Conservation (phyloP, 129 eudicot species). For the Artemisia argyi region DNA sequence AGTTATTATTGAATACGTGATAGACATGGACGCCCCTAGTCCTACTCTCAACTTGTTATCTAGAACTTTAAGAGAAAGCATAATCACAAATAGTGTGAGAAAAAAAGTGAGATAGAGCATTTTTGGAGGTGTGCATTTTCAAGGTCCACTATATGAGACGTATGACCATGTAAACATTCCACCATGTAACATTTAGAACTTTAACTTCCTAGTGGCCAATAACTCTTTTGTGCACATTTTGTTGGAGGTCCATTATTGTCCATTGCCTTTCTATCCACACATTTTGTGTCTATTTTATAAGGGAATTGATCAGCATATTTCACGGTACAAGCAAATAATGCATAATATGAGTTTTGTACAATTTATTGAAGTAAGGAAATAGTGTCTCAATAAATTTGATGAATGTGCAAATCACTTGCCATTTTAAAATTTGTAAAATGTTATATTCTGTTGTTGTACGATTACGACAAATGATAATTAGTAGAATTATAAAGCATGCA, state of each 20-base stretch:
- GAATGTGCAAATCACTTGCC: no score
- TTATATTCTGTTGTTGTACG: not conserved
- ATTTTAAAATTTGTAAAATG: no score
- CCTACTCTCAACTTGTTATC: conserved; percentile 18
- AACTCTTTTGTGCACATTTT: conserved; percentile 19
- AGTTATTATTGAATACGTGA: not conserved
- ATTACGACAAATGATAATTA: not conserved
- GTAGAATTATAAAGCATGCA: no score
- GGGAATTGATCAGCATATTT: no score
- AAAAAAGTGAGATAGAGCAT: conserved; percentile 27
- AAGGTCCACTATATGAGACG: conserved; percentile 27
- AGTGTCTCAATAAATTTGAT: no score
- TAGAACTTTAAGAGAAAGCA: conserved; percentile 19
- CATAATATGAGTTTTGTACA: no score
- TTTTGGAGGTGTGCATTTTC: conserved; percentile 27
- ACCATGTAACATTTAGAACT: conserved; percentile 23
- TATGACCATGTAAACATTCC: conserved; percentile 25
- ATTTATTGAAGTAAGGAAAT: no score
- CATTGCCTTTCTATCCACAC: conserved; percentile 16
- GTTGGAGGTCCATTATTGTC: conserved; percentile 10
- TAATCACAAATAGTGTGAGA: conserved; percentile 27
- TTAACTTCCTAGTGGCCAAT: conserved; percentile 36
- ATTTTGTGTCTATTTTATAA: not conserved
- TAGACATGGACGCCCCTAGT: conserved; percentile 6
- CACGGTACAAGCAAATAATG: no score